Conservation (phyloP, 192 early-diverging fungal genomes). For the Dispira simplex region DNA sequence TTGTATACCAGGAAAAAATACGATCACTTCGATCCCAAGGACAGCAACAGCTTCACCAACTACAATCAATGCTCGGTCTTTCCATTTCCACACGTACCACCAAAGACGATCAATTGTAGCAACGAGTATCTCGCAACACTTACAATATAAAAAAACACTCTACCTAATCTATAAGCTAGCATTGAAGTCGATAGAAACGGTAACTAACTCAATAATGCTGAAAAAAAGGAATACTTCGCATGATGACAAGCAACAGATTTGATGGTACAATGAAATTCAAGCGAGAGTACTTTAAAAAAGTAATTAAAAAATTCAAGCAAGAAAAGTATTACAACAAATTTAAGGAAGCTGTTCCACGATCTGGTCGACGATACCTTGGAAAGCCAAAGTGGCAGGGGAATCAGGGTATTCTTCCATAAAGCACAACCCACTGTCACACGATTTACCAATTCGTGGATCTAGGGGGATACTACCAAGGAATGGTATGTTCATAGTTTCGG, state of each 20-base stretch:
- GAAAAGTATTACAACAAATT: background rate
- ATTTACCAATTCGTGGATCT: slow-evolving; percentile 61
- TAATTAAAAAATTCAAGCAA: background rate
- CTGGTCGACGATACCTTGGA: slow-evolving; percentile 41
- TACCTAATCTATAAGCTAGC: background rate
- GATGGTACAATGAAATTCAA: too few species aligned
- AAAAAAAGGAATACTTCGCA: background rate
- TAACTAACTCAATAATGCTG: background rate
- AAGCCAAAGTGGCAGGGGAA: slow-evolving; percentile 66
- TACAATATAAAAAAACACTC: background rate
- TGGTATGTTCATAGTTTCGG: slow-evolving; percentile 39
- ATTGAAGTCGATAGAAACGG: background rate
- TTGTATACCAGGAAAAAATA: background rate
- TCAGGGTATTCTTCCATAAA: slow-evolving; percentile 82
- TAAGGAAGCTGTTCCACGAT: background rate
- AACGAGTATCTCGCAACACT: background rate
- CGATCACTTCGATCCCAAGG: slow-evolving; percentile 9
- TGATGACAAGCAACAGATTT: too few species aligned
- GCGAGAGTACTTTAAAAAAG: background rate
- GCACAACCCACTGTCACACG: slow-evolving; percentile 77
- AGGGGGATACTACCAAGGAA: slow-evolving; percentile 60
- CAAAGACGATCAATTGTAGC: background rate
- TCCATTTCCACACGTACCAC: background rate
- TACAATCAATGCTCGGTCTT: background rate
- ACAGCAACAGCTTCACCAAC: slow-evolving; percentile 6